These are phyloP conservation scores for Triangularia setosa DNA, from an alignment of 2,329 filamentous ascomycete genomes.

Conservation along the genomic window DNA sequence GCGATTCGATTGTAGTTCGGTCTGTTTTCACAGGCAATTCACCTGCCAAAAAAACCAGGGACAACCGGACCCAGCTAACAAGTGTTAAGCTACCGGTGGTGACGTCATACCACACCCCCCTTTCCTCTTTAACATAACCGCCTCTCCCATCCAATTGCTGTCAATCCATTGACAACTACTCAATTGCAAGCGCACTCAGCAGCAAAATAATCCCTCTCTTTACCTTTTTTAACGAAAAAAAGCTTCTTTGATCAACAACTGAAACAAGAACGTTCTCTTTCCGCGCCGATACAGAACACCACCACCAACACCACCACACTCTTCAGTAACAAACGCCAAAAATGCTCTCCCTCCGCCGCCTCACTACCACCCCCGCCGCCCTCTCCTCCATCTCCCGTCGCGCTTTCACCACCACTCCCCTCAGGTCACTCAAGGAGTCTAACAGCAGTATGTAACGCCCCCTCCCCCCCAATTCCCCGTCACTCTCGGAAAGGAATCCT, in stretches of 20 bases:
- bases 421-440: slow-evolving; percentile 20
- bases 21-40: neutral
- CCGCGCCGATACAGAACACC: neutral
- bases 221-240: neutral
- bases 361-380: slow-evolving; percentile 4
- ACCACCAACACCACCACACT: neutral
- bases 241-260: neutral
- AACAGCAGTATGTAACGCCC: slow-evolving; percentile 13
- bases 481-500: neutral
- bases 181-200: neutral
- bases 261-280: neutral
- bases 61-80: neutral
- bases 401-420: slow-evolving; percentile 14
- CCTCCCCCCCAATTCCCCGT: neutral
- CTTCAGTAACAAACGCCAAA: neutral
- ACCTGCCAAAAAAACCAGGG: neutral
- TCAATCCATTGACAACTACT: neutral
- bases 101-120: neutral
- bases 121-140: neutral
- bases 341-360: slow-evolving; percentile 15
- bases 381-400: neutral
- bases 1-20: neutral
- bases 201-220: neutral
- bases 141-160: neutral
- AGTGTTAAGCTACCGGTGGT: neutral